Conservation (phyloP, 1,284 basidiomycete species). For the Hymenochaete sp. region DNA sequence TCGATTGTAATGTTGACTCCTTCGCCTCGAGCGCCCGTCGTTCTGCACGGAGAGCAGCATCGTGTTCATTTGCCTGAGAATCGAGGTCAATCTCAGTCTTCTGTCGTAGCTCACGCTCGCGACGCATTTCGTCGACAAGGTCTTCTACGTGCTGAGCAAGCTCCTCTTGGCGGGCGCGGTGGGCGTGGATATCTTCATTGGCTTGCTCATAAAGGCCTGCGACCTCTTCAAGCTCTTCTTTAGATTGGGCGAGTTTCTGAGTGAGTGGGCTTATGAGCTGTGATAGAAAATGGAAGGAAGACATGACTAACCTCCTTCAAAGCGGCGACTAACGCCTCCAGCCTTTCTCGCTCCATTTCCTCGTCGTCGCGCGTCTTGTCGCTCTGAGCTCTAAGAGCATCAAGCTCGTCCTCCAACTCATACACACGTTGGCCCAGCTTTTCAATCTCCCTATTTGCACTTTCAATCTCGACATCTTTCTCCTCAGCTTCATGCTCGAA, state of each 20-base stretch:
- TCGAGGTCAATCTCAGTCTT: conserved; percentile 48
- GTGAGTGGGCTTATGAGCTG: conserved; percentile 5
- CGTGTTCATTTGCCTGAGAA: conserved; percentile 48
- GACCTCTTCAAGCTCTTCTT: conserved; percentile 54
- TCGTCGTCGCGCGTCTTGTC: conserved; percentile 50
- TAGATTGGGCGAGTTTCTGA: conserved; percentile 59
- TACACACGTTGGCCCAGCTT: conserved; percentile 60
- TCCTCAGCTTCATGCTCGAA: conserved; percentile 63
- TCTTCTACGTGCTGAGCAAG: conserved; percentile 69
- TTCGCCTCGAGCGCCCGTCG: conserved; percentile 57
- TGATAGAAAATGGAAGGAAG: conserved; percentile 5
- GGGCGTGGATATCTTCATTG: conserved; percentile 49
- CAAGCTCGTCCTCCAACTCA: conserved; percentile 53
- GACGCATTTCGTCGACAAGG: conserved; percentile 56
- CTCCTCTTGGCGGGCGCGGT: conserved; percentile 44
- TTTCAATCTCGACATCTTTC: conserved; percentile 61
- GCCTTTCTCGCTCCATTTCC: conserved; percentile 57
- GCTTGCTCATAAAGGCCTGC: conserved; percentile 53
- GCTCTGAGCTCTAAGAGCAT: conserved; percentile 41
- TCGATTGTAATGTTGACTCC: conserved; percentile 53
- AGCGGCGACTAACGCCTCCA: conserved; percentile 62
- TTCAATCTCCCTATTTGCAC: conserved; percentile 66
- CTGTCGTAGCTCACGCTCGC: conserved; percentile 48
- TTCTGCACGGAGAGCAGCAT: conserved; percentile 47
- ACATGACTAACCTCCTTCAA: conserved; percentile 73